Evolutionary conservation across 1,139 yeast genomes (phyloP), one percentile per base, ranked within the genome.

Genomic region (Kodamaea plutei): DNA sequence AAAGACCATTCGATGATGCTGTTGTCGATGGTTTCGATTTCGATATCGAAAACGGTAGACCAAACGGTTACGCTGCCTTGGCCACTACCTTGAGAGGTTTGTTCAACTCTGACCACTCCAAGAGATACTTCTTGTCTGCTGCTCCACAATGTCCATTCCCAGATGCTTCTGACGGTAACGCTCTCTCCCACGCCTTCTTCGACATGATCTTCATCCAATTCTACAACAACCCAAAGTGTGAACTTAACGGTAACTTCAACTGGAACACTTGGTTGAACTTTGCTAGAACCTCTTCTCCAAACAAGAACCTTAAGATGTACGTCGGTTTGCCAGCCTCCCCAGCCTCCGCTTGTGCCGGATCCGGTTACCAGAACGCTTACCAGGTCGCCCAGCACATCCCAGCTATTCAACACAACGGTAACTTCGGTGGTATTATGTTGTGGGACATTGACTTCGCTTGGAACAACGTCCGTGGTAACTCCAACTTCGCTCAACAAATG

Each of bases 121-220:
- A 37, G 28, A 19, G 25, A 8, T 46, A 37, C 38, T 45, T 38
- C 28, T 32, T 46, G 18, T 40, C 47, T 9, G 48, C 49, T 13
- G 44, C 52, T 10, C 52, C 50, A 2, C 50, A 47, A 31, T 47
- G 50, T 25, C 36, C 32, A 5, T 41, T 35, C 41, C 50, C 52
- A 10, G 52, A 46, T 28, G 38, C 34, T 5, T 35, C 41, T 10
- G 35, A 37, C 10, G 44, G 44, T 10, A 39, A 41, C 14, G 22
- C 40, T 21, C 34, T 47, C 35, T 23, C 32, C 12, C 24, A 29
- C 5, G 37, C 33, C 7, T 33, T 33, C 14, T 24, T 47, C 21
- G 48, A 45, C 32, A 45, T 42, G 18, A 41, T 43, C 9, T 41
- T 45, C 32, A 39, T 47, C 29, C 52, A 47, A 38, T 46, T 45